Conservation (phyloP, 305 asterid species). For the Fraxinus dipetala region DNA sequence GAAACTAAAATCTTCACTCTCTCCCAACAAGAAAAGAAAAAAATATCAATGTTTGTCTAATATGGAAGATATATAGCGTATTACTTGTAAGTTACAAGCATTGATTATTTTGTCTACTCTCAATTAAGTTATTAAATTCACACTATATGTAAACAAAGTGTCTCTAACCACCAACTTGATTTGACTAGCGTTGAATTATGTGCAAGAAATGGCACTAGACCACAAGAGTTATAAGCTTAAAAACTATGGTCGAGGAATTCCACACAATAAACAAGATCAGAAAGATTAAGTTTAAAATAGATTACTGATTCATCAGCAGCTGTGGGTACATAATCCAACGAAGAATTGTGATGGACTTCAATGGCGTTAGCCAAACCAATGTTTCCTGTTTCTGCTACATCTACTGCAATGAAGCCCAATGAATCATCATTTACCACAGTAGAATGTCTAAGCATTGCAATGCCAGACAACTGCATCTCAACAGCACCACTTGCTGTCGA, state of each 20-base stretch:
- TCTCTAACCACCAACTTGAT: background rate
- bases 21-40: background rate
- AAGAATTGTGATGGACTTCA: slow-evolving; percentile 14
- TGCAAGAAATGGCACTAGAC: background rate
- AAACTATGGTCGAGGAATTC: background rate
- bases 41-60: background rate
- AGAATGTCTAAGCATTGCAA: slow-evolving; percentile 15
- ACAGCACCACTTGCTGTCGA: slow-evolving; percentile 17
- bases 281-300: background rate
- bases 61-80: background rate
- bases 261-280: background rate
- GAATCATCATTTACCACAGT: slow-evolving; percentile 12
- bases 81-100: background rate
- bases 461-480: slow-evolving; percentile 20
- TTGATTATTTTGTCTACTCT: background rate
- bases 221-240: background rate
- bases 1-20: background rate
- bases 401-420: slow-evolving; percentile 8
- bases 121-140: background rate
- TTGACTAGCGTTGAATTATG: background rate
- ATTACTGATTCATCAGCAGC: background rate
- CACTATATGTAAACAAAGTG: background rate
- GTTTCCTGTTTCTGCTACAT: slow-evolving; percentile 11
- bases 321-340: background rate
- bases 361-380: background rate